Percentiles rank a stretch among this genome's conserved stretches.
These are phyloP conservation scores for Funneliformis geosporum DNA, from an alignment of 192 early-diverging fungal species.

Conservation along the genomic window DNA sequence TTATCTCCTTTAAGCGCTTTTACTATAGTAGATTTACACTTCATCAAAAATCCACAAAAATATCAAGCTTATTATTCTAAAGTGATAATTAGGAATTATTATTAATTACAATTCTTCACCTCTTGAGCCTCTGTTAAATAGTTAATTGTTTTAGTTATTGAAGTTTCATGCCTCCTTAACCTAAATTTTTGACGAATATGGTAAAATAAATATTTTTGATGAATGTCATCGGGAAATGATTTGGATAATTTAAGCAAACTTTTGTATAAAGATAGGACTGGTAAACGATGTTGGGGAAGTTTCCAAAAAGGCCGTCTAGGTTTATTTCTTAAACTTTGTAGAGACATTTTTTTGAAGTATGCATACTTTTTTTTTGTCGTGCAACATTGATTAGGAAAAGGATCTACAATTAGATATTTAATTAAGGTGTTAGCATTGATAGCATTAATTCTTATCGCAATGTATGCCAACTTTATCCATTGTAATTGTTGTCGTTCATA, in stretches of 20 bases:
- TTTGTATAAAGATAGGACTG: conserved; percentile 40
- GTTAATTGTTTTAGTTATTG: conserved; percentile 31
- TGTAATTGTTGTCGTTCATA: conserved; percentile 16
- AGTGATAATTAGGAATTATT: no score
- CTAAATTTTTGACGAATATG: conserved; percentile 40
- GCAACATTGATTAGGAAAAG: neutral
- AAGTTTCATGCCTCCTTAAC: conserved; percentile 38
- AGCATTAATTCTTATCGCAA: no score
- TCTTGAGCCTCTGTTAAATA: conserved; percentile 39
- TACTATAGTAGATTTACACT: conserved; percentile 15
- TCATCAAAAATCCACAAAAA: neutral
- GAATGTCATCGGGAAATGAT: conserved; percentile 28
- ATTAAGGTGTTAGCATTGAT: no score
- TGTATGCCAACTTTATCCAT: conserved; percentile 19
- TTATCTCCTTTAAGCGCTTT: conserved; percentile 35
- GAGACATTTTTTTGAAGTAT: no score
- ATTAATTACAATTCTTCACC: neutral
- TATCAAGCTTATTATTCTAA: neutral
- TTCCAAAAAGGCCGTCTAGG: conserved; percentile 42
- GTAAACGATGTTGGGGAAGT: conserved; percentile 38
- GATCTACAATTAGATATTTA: no score
- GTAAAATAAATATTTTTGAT: conserved; percentile 37
- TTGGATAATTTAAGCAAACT: conserved; percentile 31
- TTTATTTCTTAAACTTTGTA: neutral
- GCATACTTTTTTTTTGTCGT: no score